Conservation (phyloP, 441 rosid species). For the Geranium incanum region DNA sequence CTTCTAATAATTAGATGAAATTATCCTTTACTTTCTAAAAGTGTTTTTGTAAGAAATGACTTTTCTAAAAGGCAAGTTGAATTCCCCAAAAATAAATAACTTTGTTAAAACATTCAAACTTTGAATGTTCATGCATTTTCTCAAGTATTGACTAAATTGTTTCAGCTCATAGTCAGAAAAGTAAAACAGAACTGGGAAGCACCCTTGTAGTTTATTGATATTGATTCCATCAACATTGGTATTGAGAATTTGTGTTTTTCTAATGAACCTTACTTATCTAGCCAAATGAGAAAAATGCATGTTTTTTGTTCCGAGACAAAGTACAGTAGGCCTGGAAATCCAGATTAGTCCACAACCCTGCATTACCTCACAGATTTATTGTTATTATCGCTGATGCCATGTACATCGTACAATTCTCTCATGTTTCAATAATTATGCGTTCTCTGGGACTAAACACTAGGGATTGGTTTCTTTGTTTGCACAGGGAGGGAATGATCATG, state of each 20-base stretch:
- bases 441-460: constrained; percentile 4
- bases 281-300: not conserved
- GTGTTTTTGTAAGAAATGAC: not conserved
- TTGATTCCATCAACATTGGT: not conserved
- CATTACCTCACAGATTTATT: not conserved
- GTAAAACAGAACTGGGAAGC: not conserved
- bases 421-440: constrained; percentile 1
- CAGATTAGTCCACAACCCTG: not conserved
- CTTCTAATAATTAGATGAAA: not conserved
- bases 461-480: constrained; percentile 19
- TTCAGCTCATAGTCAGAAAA: not conserved
- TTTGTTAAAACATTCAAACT: not conserved
- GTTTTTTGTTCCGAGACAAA: not conserved
- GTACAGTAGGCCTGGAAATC: not conserved
- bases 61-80: not conserved
- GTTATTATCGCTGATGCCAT: not conserved
- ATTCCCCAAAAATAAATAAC: not conserved
- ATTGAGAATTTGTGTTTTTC: not conserved
- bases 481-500: constrained; percentile 97
- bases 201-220: not conserved
- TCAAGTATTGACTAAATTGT: not conserved
- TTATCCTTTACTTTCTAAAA: not conserved
- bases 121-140: not conserved
- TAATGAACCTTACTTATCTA: not conserved
- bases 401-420: not conserved